These are phyloP conservation scores for Parmelia sp. DNA, from an alignment of 495 filamentous ascomycete species.

Conservation along the genomic window DNA sequence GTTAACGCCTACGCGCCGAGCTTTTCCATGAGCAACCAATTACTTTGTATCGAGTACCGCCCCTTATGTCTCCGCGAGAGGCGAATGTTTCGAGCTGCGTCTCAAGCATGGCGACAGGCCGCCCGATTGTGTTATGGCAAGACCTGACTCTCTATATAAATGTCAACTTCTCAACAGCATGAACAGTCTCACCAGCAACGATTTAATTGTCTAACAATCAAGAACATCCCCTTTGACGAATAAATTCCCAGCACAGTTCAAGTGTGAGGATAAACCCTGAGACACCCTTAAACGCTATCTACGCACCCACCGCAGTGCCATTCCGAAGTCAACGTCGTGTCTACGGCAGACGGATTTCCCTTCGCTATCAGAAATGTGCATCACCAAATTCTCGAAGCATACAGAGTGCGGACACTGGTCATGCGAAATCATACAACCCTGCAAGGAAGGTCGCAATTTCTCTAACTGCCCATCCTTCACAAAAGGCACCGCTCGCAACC, in stretches of 20 bases:
- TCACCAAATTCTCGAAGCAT: conserved; percentile 31
- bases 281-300: background rate
- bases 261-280: background rate
- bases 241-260: background rate
- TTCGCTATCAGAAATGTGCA: conserved; percentile 34
- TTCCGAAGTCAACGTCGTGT: background rate
- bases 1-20: background rate
- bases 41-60: background rate
- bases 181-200: background rate
- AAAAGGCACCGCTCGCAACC: conserved; percentile 12
- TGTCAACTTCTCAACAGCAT: background rate
- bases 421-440: conserved; percentile 33
- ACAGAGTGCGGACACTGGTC: conserved; percentile 36
- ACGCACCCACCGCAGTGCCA: background rate
- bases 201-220: background rate
- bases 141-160: background rate
- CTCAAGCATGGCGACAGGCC: background rate
- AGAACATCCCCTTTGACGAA: background rate
- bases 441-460: conserved; percentile 33
- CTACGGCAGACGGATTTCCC: background rate
- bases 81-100: background rate
- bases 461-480: conserved; percentile 36
- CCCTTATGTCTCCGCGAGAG: background rate
- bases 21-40: background rate
- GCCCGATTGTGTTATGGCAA: background rate